These are phyloP conservation scores for Aspergillus phoenicis DNA, from an alignment of 2,329 filamentous ascomycete genomes.

Conservation along the genomic window DNA sequence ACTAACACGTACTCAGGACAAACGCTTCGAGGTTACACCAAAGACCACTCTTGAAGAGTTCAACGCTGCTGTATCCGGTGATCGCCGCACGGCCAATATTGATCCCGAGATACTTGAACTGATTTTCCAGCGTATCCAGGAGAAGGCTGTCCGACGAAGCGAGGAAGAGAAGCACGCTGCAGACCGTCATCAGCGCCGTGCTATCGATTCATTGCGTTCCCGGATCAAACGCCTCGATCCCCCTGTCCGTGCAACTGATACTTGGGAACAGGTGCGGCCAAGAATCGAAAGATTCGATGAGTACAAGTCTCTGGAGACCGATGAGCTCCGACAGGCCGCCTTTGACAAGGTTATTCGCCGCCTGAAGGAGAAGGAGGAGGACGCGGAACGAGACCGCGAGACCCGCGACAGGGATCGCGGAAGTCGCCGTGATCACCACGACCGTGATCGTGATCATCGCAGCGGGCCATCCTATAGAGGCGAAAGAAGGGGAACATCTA, in stretches of 20 bases:
- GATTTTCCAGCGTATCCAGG: constrained; percentile 84
- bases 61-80: constrained; percentile 75
- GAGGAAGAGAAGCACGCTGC: constrained; percentile 81
- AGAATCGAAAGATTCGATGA: constrained; percentile 81
- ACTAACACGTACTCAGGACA: constrained; percentile 65
- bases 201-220: constrained; percentile 80
- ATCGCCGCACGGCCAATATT: constrained; percentile 86
- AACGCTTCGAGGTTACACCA: constrained; percentile 84
- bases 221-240: constrained; percentile 89
- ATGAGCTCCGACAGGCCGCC: constrained; percentile 77
- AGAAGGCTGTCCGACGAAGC: constrained; percentile 78
- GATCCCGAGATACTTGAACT: constrained; percentile 75
- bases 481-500: constrained; percentile 43
- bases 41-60: constrained; percentile 91
- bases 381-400: constrained; percentile 65
- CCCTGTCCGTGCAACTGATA: constrained; percentile 73
- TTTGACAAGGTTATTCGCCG: constrained; percentile 93
- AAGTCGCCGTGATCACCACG: constrained; percentile 55
- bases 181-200: constrained; percentile 82
- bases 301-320: constrained; percentile 78
- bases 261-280: constrained; percentile 83
- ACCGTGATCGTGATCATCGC: constrained; percentile 60
- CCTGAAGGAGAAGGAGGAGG: constrained; percentile 87
- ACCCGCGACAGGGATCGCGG: constrained; percentile 49
- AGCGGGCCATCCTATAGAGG: constrained; percentile 40